Base-by-base conservation (phyloP, 2,329 filamentous ascomycete species). In the Capronia coronata region DNA sequence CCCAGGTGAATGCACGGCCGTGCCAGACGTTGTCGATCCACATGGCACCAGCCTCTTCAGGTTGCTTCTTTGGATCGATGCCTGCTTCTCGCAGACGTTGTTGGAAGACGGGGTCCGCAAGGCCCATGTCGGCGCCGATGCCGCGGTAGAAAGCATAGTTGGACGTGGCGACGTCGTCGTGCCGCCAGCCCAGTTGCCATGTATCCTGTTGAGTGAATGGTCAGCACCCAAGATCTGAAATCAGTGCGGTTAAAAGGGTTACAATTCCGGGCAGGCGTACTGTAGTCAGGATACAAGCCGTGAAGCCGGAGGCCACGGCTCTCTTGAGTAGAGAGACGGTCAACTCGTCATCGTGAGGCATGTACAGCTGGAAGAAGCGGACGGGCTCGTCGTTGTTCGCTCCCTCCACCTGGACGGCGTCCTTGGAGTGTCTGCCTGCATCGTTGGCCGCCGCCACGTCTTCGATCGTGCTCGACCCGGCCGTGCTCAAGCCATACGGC, bases 11-110 rank as follows among this genome's bases (percentile, higher is more conserved):
- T 4, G 78, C 77, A 2, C 75, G 70, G 0, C 80, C 79, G 62
- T 84, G 80, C 79, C 79, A 83, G 40, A 83, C 71, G 39, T 73
- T 77, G 57, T 84, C 80, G 55, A 83, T 83, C 80, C 80, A 84
- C 52, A 77, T 72, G 0, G 75, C 73, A 2, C 76, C 75, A 0
- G 78, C 79, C 52, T 74, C 71, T 30, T 79, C 75, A 1, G 73
- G 71, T 43, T 76, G 66, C 34, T 65, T 75, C 35, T 68, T 61
- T 0, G 74, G 71, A 61, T 83, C 76, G 42, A 83, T 79, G 0
- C 72, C 73, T 1, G 62, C 68, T 37, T 76, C 75, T 22, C 64
- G 64, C 19, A 82, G 64, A 1, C 75, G 64, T 54, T 73, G 71
- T 57, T 74, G 72, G 60, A 84, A 84, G 0, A 82, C 76, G 0